Evolutionary conservation across 1,139 yeast genomes (phyloP), one percentile per base, ranked within the genome.

Genomic region (Diutina rugosa): DNA sequence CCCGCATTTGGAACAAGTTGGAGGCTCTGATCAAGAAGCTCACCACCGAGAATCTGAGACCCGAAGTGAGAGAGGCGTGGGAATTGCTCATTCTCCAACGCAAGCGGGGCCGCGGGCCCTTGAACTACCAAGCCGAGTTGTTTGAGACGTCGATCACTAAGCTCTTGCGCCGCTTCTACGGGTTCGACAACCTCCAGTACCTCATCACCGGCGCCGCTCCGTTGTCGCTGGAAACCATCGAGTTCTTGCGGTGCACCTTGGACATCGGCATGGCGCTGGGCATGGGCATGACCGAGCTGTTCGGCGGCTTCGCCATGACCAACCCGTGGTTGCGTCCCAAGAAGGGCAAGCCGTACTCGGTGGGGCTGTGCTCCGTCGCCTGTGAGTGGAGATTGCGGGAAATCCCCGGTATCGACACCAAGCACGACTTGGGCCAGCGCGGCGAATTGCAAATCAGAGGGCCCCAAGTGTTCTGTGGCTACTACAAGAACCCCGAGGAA

Each of bases 371-470:
- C 10, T 29, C 18, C 45, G 29, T 49, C 6, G 29, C 44, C 4
- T 18, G 12, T n/a, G 53, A 49, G 32, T 49, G 53, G 53, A n/a
- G 53, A 16, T 32, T 49, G n/a, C 10, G 44, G n/a, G 35, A 29
- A 8, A 49, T 49, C 18, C 26, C 16, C 16, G 53, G 53, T 30
- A 30, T 49, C n/a, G 16, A 12, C 28, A 14, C 21, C n/a, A 12
- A 49, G 8, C 41, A 49, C 18, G 53, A 49, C 16, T 32, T 32
- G 41, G 53, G 53, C 4, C 8, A 16, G 6, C 44, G 53, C 3
- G 83, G 84, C 54, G 79, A 75, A 61, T 65, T 75, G 55, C 64
- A 72, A 56, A 61, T 75, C 46, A 67, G 78, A 58, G 76, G 78
- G 6, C 70, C 71, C 28, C 78, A 75, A 60, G 70, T 72, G 52